These are phyloP conservation scores for Alternaria metachromatica DNA, from an alignment of 2,329 filamentous ascomycete genomes.

Conservation along the genomic window DNA sequence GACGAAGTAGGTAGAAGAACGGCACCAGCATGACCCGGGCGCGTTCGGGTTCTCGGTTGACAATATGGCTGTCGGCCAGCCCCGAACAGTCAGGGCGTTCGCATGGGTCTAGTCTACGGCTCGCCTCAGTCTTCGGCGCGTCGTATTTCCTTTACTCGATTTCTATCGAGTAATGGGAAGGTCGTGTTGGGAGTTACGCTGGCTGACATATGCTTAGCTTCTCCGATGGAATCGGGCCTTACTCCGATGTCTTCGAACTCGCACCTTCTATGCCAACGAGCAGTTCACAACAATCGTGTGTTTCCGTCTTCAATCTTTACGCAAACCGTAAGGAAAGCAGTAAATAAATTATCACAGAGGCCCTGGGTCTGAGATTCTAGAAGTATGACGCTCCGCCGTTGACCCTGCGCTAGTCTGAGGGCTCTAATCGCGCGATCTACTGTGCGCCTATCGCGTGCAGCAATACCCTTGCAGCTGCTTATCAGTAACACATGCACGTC, in stretches of 20 bases:
- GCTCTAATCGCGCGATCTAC: slow-evolving; percentile 33
- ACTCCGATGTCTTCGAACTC: slow-evolving; percentile 1
- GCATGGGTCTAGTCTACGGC: slow-evolving; percentile 20
- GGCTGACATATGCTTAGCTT: slow-evolving; percentile 35
- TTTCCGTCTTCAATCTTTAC: not conserved
- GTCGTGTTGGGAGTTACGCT: slow-evolving; percentile 33
- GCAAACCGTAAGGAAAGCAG: not conserved
- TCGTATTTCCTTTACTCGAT: slow-evolving; percentile 45
- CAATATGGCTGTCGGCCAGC: slow-evolving; percentile 24
- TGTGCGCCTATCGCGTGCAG: slow-evolving; percentile 12
- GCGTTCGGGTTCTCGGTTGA: slow-evolving; percentile 10
- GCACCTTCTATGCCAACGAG: not conserved
- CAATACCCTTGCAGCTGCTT: slow-evolving; percentile 25
- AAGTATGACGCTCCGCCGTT: slow-evolving; percentile 30
- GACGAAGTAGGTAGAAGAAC: not conserved
- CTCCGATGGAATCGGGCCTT: slow-evolving; percentile 5
- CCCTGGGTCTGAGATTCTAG: slow-evolving; percentile 2
- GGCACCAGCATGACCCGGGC: slow-evolving; percentile 1
- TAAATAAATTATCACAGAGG: not conserved
- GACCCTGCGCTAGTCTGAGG: slow-evolving; percentile 39
- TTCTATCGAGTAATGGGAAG: slow-evolving; percentile 42
- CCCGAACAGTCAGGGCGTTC: slow-evolving; percentile 26
- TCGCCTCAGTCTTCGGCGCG: slow-evolving; percentile 17
- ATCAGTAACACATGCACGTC: slow-evolving; percentile 28
- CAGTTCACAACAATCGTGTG: not conserved